Percentiles rank a stretch among this genome's conserved stretches.
phyloP scores from a whole-genome alignment of 768 basidiomycete species.

The Cystobasidium tubakii region DNA sequence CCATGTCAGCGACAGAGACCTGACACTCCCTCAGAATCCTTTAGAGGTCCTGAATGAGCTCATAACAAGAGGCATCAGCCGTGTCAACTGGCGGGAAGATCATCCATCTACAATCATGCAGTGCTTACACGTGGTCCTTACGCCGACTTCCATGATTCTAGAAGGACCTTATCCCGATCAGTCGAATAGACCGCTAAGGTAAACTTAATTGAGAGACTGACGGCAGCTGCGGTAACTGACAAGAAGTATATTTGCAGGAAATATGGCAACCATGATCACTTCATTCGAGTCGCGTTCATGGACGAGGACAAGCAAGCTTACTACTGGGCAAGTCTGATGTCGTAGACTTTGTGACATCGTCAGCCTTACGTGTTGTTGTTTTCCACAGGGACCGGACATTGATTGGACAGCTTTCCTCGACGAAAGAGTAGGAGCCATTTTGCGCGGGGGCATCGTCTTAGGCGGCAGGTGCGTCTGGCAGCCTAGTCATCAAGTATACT shows the following conservation, averaged over 20 bases:
- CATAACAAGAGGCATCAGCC: constrained; percentile 4
- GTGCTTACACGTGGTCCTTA: constrained; percentile 33
- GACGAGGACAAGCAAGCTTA: constrained; percentile 35
- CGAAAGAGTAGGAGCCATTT: constrained; percentile 30
- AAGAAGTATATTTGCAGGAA: constrained; percentile 13
- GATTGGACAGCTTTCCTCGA: constrained; percentile 34
- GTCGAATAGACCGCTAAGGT: constrained; percentile 31
- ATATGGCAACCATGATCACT: constrained; percentile 36
- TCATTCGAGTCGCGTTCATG: constrained; percentile 37
- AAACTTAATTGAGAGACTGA: neutral
- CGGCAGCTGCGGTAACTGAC: neutral
- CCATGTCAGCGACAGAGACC: neutral
- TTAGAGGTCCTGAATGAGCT: neutral
- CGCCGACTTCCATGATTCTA: constrained; percentile 36
- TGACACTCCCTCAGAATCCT: neutral
- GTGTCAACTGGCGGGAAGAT: constrained; percentile 28
- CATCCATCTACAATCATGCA: constrained; percentile 28
- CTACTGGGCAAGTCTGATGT: constrained; percentile 8
- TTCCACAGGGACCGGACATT: constrained; percentile 7
- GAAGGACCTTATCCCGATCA: constrained; percentile 36
- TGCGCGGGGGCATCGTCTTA: constrained; percentile 46
- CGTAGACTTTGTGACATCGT: neutral
- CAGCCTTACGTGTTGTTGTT: neutral
- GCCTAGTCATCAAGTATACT: too few species aligned
- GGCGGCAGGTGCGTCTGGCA: constrained; percentile 49